Conservation (phyloP, 1,284 basidiomycete species). For the Sporisorium graminicola region DNA sequence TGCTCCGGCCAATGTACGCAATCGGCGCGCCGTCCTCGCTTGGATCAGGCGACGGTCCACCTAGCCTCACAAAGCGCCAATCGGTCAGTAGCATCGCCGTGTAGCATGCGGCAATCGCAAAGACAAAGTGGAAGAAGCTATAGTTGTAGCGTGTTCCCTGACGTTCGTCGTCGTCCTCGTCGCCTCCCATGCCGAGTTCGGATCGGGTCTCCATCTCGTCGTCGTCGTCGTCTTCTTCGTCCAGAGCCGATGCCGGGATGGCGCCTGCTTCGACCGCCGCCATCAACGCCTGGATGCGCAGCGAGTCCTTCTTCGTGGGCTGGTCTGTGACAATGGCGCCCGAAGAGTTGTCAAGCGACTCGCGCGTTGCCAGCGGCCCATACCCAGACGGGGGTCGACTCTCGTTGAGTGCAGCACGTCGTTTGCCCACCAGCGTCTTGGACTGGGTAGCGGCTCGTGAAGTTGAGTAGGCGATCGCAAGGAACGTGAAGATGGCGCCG, state of each 20-base stretch:
- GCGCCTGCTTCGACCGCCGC: slow-evolving; percentile 96
- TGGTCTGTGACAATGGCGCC: slow-evolving; percentile 81
- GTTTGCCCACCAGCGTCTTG: slow-evolving; percentile 86
- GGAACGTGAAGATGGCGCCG: slow-evolving; percentile 94
- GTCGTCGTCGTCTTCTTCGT: slow-evolving; percentile 81
- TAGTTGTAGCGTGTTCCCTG: slow-evolving; percentile 99
- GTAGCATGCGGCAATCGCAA: slow-evolving; percentile 96
- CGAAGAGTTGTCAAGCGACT: slow-evolving; percentile 45
- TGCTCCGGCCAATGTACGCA: slow-evolving; percentile 93
- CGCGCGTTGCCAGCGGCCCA: slow-evolving; percentile 59
- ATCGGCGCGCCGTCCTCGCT: slow-evolving; percentile 76
- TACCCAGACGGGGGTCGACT: slow-evolving; percentile 68
- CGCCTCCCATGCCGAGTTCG: slow-evolving; percentile 75
- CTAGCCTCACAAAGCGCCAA: slow-evolving; percentile 74
- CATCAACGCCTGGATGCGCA: slow-evolving; percentile 92
- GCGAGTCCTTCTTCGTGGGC: slow-evolving; percentile 85
- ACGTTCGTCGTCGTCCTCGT: slow-evolving; percentile 90
- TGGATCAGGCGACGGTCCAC: slow-evolving; percentile 52
- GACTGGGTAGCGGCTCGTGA: slow-evolving; percentile 95
- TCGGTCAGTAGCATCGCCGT: slow-evolving; percentile 98
- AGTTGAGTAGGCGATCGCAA: slow-evolving; percentile 97
- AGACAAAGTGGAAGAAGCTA: slow-evolving; percentile 98
- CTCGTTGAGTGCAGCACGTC: slow-evolving; percentile 72
- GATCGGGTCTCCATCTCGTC: slow-evolving; percentile 77
- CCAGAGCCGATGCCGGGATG: slow-evolving; percentile 90